Base-by-base conservation (phyloP, 2,329 filamentous ascomycete genomes). In the Dactylellina cionopaga region DNA sequence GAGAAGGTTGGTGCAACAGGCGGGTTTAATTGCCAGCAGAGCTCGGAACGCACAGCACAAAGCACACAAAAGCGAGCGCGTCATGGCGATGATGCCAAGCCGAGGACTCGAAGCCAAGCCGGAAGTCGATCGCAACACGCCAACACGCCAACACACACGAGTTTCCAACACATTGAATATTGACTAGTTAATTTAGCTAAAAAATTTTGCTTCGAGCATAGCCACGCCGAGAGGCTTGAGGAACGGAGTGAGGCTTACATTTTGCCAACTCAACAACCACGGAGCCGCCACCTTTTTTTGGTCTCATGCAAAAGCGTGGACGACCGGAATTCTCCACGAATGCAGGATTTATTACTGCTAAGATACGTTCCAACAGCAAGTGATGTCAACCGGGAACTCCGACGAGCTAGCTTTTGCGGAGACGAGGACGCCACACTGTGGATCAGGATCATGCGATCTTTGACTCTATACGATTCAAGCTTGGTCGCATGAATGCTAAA, bases 311-410 rank as follows among this genome's bases (percentile, higher is more conserved):
- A 10, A 15, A 33, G n/a, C n/a, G n/a, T n/a, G n/a, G n/a, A n/a
- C n/a, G n/a, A n/a, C n/a, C n/a, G n/a, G n/a, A n/a, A n/a, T n/a
- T n/a, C n/a, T n/a, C n/a, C n/a, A 37, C 33, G 13, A 15, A 29
- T 44, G 6, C 39, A 46, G 35, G 19, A 29, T 7, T 25, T 35
- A 35, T 52, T 43, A 49, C 49, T 46, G 47, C 29, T 41, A n/a
- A 46, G 25, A 9, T 43, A 19, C n/a, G 24, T 17, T 27, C 24
- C 43, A 46, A 11, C 41, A 39, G 39, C 51, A 39, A 22, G 47
- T 51, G 65, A 70, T 70, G 65, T 69, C 49, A 70, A 44, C 44
- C 66, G 66, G 66, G 11, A 17, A 64, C 58, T 46, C 66, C 66
- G 66, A 59, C 29, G 15, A 63, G 49, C 33, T 54, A 43, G 65